Evolutionary conservation across 2,329 filamentous ascomycete genomes (phyloP), one percentile per base, ranked within the genome.

Genomic region (Bipolaris bicolor): DNA sequence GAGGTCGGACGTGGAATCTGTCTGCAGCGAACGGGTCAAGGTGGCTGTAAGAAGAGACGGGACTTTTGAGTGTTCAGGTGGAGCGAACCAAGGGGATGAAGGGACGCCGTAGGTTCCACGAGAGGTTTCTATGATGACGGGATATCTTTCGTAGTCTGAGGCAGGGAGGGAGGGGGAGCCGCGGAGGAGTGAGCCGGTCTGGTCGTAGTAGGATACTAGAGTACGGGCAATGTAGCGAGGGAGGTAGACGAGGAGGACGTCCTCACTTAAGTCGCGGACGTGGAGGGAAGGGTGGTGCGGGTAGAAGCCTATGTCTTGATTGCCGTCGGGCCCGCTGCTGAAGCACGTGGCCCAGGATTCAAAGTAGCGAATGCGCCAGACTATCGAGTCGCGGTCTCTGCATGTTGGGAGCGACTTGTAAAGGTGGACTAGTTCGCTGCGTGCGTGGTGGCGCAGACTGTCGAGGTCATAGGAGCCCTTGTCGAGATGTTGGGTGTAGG

Each of bases 151-250:
- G 15, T 49, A 20, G 37, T 47, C 50, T 1, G 60, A 48, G 11
- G 45, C 46, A 3, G 62, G 62, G 6, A 43, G 53, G 7, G 16
- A 18, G 2, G 62, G 60, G 18, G 66, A 71, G 5, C 53, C 55
- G 18, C 49, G 52, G 2, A 69, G 6, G 13, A 64, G 39, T 6
- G 43, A 44, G 6, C 70, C 69, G 11, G 46, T 33, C 34, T 68
- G 55, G 40, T 67, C 62, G 39, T 62, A 71, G 52, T 70, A 73
- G 2, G 66, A 61, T 7, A 64, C 60, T 1, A 63, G 52, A 1
- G 66, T 68, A 13, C 64, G 53, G 16, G 58, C 66, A 1, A 70
- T 58, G 48, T 62, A 67, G 24, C 50, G 46, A 43, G 64, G 60
- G 16, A 52, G 39, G 7, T 20, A 20, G 7, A 41, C 10, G 9